Evolutionary conservation across 2,329 filamentous ascomycete species (phyloP).

Genomic region (Gremmenia infestans): DNA sequence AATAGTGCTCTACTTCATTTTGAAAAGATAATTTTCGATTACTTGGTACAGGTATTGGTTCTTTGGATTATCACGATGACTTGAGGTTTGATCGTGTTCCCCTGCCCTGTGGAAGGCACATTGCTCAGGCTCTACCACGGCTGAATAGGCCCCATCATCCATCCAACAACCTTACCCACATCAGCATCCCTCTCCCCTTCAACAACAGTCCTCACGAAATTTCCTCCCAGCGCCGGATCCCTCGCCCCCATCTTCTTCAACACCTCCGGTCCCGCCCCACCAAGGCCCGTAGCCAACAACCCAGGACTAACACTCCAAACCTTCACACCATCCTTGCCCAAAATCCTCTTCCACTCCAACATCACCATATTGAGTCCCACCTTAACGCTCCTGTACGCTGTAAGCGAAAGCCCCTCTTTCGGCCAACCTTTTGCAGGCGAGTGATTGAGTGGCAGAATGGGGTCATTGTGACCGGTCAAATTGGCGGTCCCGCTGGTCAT

Average conservation of each 20-base stretch:
- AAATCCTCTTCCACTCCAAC: slow-evolving; percentile 38
- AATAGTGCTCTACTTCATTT: too few species aligned
- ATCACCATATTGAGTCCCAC: slow-evolving; percentile 46
- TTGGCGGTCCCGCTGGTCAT: slow-evolving; percentile 40
- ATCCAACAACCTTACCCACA: slow-evolving; percentile 34
- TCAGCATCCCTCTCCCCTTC: slow-evolving; percentile 39
- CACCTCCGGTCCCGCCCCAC: slow-evolving; percentile 23
- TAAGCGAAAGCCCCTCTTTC: slow-evolving; percentile 25
- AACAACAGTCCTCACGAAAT: slow-evolving; percentile 37
- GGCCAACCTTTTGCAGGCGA: slow-evolving; percentile 37
- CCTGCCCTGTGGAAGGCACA: too few species aligned
- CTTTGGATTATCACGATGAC: too few species aligned
- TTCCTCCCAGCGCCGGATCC: slow-evolving; percentile 35
- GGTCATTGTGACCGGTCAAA: slow-evolving; percentile 28
- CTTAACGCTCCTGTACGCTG: slow-evolving; percentile 39
- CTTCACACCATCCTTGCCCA: slow-evolving; percentile 46
- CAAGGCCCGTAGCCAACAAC: slow-evolving; percentile 43
- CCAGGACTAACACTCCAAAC: slow-evolving; percentile 46
- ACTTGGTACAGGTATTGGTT: too few species aligned
- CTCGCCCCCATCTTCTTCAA: slow-evolving; percentile 28
- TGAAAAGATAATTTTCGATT: too few species aligned
- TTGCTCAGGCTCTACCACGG: slow-evolving; percentile 15
- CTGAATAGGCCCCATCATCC: slow-evolving; percentile 11
- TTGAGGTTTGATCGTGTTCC: too few species aligned
- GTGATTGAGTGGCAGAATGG: slow-evolving; percentile 15